Conservation (phyloP, 2,329 filamentous ascomycete genomes). For the Aspergillus viridinutans region DNA sequence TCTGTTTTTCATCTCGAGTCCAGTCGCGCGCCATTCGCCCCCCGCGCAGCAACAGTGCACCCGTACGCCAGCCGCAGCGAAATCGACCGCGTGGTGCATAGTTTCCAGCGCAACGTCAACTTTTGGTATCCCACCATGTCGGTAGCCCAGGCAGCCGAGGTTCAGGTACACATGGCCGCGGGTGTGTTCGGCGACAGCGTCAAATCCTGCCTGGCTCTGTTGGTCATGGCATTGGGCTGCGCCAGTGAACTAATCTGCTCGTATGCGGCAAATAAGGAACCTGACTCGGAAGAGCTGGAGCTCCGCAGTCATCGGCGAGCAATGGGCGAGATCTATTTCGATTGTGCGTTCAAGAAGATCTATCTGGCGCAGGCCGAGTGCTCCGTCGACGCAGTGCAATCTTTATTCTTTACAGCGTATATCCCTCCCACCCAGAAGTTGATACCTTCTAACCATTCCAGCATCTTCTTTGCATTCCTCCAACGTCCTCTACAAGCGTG, state of each 20-base stretch:
- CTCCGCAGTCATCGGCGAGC: constrained; percentile 29
- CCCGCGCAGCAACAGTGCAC: constrained; percentile 24
- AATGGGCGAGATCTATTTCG: constrained; percentile 45
- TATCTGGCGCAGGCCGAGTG: constrained; percentile 47
- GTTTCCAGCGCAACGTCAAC: constrained; percentile 48
- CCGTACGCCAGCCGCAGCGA: constrained; percentile 44
- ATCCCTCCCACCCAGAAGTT: constrained; percentile 9
- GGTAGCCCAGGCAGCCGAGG: constrained; percentile 31
- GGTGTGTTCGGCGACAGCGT: constrained; percentile 38
- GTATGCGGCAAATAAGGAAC: constrained; percentile 13
- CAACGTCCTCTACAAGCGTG: constrained; percentile 51
- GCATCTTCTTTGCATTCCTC: constrained; percentile 49
- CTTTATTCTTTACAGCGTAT: constrained; percentile 50
- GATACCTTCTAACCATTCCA: constrained; percentile 16
- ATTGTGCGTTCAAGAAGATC: constrained; percentile 45
- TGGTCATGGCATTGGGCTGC: constrained; percentile 49
- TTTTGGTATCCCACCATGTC: constrained; percentile 54
- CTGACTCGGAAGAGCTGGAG: constrained; percentile 26
- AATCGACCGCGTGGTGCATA: constrained; percentile 39
- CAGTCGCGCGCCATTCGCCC: constrained; percentile 35
- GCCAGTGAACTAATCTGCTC: constrained; percentile 40
- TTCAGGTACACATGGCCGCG: constrained; percentile 29
- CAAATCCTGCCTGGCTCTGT: constrained; percentile 41
- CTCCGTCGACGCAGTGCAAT: constrained; percentile 46
- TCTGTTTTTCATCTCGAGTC: constrained; percentile 50